These are phyloP conservation scores for Aureobasidium vineae DNA, from an alignment of 2,329 filamentous ascomycete species.

Conservation along the genomic window DNA sequence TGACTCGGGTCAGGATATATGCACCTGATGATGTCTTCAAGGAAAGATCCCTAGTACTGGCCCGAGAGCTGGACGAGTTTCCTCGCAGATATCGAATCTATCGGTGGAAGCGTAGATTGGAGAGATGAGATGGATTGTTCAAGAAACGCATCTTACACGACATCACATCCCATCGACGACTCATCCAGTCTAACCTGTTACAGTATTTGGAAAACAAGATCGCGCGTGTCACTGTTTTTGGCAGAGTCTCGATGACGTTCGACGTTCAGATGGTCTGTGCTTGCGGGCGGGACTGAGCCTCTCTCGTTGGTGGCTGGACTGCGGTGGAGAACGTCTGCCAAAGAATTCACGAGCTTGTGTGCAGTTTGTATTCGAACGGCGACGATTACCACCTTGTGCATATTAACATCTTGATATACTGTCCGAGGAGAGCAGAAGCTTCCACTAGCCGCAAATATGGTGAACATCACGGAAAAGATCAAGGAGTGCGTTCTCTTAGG, in stretches of 20 bases:
- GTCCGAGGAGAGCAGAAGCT: background rate
- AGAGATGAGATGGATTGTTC: background rate
- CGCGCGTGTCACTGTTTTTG: slow-evolving; percentile 14
- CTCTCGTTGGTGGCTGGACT: slow-evolving; percentile 15
- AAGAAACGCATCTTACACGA: background rate
- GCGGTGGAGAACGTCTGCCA: slow-evolving; percentile 20
- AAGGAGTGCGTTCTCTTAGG: slow-evolving; percentile 68
- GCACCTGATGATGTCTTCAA: background rate
- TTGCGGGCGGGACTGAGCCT: background rate
- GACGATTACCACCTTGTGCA: background rate
- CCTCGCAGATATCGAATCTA: background rate
- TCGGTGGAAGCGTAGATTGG: background rate
- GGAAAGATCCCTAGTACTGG: background rate
- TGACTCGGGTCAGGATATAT: background rate
- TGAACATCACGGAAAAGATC: slow-evolving; percentile 99
- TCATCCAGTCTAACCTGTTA: slow-evolving; percentile 19
- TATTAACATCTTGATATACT: background rate
- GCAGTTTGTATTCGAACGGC: slow-evolving; percentile 8
- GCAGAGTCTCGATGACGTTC: slow-evolving; percentile 10
- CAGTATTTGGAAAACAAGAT: slow-evolving; percentile 20
- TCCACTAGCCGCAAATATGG: slow-evolving; percentile 60
- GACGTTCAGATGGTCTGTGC: background rate
- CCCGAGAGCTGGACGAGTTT: background rate
- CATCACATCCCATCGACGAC: slow-evolving; percentile 10
- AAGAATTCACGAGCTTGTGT: slow-evolving; percentile 18